Percentiles rank a stretch among this genome's conserved stretches.
Evolutionary conservation across 1,284 basidiomycete genomes (phyloP).

Genomic region (Flammula alnicola): DNA sequence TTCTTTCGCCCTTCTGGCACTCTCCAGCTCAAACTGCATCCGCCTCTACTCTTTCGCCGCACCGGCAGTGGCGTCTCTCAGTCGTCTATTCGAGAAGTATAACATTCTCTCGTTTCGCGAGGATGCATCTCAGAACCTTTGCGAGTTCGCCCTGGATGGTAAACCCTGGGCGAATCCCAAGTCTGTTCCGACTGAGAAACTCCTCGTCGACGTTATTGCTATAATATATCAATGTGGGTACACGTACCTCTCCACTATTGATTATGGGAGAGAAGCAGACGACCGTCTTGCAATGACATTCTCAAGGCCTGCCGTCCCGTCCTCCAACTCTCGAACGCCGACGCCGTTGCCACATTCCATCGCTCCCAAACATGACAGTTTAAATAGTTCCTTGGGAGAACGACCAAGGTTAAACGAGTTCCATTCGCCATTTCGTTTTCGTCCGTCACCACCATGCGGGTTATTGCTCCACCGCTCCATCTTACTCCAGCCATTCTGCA

Average conservation of each 20-base stretch:
- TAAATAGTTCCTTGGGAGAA: slow-evolving; percentile 40
- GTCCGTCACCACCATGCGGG: slow-evolving; percentile 68
- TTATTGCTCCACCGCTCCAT: slow-evolving; percentile 73
- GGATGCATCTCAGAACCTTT: slow-evolving; percentile 60
- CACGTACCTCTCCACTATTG: slow-evolving; percentile 67
- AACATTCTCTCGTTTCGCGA: slow-evolving; percentile 55
- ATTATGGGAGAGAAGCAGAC: slow-evolving; percentile 77
- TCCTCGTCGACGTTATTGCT: slow-evolving; percentile 68
- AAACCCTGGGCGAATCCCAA: slow-evolving; percentile 77
- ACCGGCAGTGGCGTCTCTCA: slow-evolving; percentile 54
- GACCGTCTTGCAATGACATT: slow-evolving; percentile 74
- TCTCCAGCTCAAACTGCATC: slow-evolving; percentile 64
- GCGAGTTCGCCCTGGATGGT: slow-evolving; percentile 66
- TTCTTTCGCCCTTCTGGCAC: slow-evolving; percentile 68
- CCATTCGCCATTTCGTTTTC: slow-evolving; percentile 78
- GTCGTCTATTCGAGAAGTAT: slow-evolving; percentile 55
- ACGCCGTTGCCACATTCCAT: slow-evolving; percentile 11
- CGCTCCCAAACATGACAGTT: slow-evolving; percentile 31
- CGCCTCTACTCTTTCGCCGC: slow-evolving; percentile 71
- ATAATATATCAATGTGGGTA: slow-evolving; percentile 68
- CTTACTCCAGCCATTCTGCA: slow-evolving; percentile 78
- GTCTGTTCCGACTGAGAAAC: slow-evolving; percentile 64
- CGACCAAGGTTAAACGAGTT: slow-evolving; percentile 41
- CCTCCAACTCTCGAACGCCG: slow-evolving; percentile 3
- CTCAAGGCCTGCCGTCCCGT: slow-evolving; percentile 40